phyloP scores from a whole-genome alignment of 2,329 filamentous ascomycete species.

The Claviceps africana region DNA sequence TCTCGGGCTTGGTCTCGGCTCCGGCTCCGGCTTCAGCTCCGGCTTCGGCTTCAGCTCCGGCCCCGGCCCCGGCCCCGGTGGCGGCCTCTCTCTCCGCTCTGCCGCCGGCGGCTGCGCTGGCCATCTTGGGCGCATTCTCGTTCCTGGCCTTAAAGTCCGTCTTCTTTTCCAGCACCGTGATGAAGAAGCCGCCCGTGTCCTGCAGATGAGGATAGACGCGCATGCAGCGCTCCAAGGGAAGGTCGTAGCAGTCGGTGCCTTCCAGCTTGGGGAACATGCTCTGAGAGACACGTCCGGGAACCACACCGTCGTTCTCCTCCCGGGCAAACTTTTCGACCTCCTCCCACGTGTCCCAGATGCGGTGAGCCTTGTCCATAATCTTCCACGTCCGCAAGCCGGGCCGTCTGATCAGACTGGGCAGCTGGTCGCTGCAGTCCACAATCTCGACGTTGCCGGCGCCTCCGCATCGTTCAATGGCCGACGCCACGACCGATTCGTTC shows the following conservation, averaged over 20 bases:
- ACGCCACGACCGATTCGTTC: conserved; percentile 83
- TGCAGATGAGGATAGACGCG: conserved; percentile 90
- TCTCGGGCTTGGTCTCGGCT: conserved; percentile 13
- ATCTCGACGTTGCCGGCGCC: conserved; percentile 70
- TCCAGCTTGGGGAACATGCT: conserved; percentile 68
- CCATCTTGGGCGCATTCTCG: conserved; percentile 41
- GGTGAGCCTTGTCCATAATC: conserved; percentile 75
- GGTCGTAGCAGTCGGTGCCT: conserved; percentile 37
- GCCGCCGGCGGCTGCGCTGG: conserved; percentile 5
- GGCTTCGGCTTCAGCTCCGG: conserved; percentile 13
- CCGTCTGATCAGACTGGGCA: conserved; percentile 62
- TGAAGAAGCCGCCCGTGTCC: conserved; percentile 96
- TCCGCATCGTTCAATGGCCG: conserved; percentile 81
- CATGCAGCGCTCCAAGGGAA: conserved; percentile 83
- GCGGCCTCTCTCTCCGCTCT: too few relatives aligned
- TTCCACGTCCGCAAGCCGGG: conserved; percentile 73
- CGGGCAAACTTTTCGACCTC: conserved; percentile 61
- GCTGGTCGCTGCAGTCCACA: conserved; percentile 64
- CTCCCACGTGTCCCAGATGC: conserved; percentile 68
- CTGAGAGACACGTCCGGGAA: conserved; percentile 56
- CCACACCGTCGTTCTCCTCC: conserved; percentile 36
- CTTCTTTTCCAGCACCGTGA: conserved; percentile 85
- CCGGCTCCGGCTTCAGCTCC: conserved; percentile 8
- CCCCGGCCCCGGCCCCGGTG: not conserved
- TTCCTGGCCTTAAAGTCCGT: conserved; percentile 68